These are phyloP conservation scores for Fomes fomentarius DNA, from an alignment of 1,284 basidiomycete species.

Conservation along the genomic window DNA sequence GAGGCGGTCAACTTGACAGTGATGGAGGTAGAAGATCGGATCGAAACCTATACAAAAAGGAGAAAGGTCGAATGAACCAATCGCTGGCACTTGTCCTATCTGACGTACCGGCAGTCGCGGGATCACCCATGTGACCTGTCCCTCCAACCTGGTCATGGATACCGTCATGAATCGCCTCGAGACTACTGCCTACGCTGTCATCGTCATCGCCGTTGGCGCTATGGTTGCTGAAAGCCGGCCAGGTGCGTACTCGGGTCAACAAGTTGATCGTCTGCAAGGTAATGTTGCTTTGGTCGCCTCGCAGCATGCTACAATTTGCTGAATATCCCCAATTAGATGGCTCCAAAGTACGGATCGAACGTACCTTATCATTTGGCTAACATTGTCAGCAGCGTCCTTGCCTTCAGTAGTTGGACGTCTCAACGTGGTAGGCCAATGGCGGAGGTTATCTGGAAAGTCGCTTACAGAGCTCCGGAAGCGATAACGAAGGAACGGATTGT, in stretches of 20 bases:
- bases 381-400: constrained; percentile 3
- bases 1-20: constrained; percentile 51
- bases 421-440: constrained; percentile 42
- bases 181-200: constrained; percentile 43
- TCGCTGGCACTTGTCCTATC: no score
- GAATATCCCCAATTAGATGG: no score
- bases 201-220: constrained; percentile 38
- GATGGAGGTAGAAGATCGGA: constrained; percentile 54
- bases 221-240: constrained; percentile 51
- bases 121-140: constrained; percentile 48
- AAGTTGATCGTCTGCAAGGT: constrained; percentile 39
- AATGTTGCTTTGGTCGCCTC: constrained; percentile 12
- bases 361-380: constrained; percentile 1
- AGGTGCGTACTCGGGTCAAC: constrained; percentile 41
- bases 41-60: constrained; percentile 41
- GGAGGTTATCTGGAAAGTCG: constrained; percentile 40
- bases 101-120: constrained; percentile 39
- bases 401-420: constrained; percentile 38
- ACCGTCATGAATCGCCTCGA: constrained; percentile 53
- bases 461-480: constrained; percentile 45
- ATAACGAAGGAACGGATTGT: constrained; percentile 49
- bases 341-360: background rate
- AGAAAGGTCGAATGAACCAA: background rate
- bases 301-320: constrained; percentile 3
- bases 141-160: constrained; percentile 47